Evolutionary conservation across 768 basidiomycete species (phyloP).

Genomic region (Cubamyces lactineus): DNA sequence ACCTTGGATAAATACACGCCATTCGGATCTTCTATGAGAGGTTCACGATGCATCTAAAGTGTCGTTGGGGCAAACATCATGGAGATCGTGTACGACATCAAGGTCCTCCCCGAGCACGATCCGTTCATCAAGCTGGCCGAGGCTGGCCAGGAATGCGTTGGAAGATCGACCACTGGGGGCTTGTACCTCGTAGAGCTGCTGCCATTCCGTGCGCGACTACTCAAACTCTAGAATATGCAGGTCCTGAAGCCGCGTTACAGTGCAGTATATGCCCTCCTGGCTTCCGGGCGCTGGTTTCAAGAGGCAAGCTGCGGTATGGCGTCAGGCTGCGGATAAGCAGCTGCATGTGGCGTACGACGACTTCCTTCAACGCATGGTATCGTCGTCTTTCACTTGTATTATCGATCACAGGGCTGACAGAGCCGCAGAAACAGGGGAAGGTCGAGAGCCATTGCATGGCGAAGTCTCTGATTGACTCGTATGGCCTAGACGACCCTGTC

Average conservation of each 20-base stretch:
- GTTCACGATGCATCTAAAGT: slow-evolving; percentile 6
- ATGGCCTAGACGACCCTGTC: background rate
- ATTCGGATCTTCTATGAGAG: background rate
- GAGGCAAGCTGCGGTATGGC: slow-evolving; percentile 25
- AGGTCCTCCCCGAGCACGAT: slow-evolving; percentile 28
- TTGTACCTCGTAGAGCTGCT: slow-evolving; percentile 23
- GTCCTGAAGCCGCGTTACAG: slow-evolving; percentile 2
- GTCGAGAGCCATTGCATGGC: slow-evolving; percentile 6
- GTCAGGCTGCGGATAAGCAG: slow-evolving; percentile 26
- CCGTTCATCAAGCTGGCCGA: slow-evolving; percentile 27
- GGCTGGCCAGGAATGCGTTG: slow-evolving; percentile 13
- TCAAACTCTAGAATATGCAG: background rate
- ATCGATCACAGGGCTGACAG: background rate
- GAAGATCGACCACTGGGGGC: slow-evolving; percentile 10
- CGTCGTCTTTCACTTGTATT: background rate
- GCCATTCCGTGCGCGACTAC: slow-evolving; percentile 18
- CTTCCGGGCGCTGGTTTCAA: slow-evolving; percentile 34
- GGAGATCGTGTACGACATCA: slow-evolving; percentile 30
- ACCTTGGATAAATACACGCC: background rate
- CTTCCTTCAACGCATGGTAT: slow-evolving; percentile 17
- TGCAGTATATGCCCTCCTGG: slow-evolving; percentile 34
- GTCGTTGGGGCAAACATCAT: slow-evolving; percentile 30
- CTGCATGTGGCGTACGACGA: slow-evolving; percentile 28
- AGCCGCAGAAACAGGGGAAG: background rate
- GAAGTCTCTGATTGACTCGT: slow-evolving; percentile 1